phyloP scores from a whole-genome alignment of 106 monocot genomes.

The Apostasia ramifera region DNA sequence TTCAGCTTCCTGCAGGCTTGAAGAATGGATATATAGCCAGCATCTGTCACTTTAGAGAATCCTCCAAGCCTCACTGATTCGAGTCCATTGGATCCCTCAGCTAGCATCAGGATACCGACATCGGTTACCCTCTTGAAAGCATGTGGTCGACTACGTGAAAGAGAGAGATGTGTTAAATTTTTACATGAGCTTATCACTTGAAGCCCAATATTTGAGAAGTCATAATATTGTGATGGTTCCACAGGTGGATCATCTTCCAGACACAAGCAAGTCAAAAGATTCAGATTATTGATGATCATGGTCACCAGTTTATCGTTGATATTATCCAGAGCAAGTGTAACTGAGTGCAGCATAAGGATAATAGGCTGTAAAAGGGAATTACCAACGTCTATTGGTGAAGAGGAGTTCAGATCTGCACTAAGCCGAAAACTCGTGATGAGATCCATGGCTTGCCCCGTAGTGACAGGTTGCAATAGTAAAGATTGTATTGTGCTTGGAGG shows the following conservation, averaged over 20 bases:
- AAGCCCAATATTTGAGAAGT: constrained; percentile 64
- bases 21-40: constrained; percentile 63
- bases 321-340: constrained; percentile 53
- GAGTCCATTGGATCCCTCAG: constrained; percentile 52
- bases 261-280: constrained; percentile 43
- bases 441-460: constrained; percentile 16
- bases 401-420: neutral
- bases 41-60: constrained; percentile 92
- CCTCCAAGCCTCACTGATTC: constrained; percentile 63
- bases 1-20: constrained; percentile 60
- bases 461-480: constrained; percentile 51
- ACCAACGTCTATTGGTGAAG: neutral
- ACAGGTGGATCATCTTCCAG: constrained; percentile 58
- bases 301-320: constrained; percentile 59
- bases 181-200: constrained; percentile 35
- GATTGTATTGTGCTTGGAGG: constrained; percentile 40
- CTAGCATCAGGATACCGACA: constrained; percentile 57
- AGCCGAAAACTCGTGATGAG: constrained; percentile 8
- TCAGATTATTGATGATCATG: constrained; percentile 33
- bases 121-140: constrained; percentile 70
- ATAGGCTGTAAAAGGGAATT: neutral
- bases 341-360: constrained; percentile 29
- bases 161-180: constrained; percentile 46
- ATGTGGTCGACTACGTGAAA: constrained; percentile 30
- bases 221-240: constrained; percentile 28